Conservation (phyloP, 257 asterid genomes). For the Ballota nigra region DNA sequence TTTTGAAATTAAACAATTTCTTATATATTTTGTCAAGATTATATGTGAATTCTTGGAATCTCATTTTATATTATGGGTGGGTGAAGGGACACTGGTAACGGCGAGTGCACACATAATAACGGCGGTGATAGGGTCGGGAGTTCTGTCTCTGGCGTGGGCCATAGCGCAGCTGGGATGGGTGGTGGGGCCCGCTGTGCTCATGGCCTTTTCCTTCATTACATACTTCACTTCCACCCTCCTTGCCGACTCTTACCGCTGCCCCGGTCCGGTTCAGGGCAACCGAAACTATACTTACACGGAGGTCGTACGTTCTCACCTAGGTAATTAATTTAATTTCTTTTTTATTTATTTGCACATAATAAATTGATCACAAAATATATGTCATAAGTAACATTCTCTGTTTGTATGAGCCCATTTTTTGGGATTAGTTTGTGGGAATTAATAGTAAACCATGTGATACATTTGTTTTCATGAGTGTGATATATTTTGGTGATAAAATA, state of each 20-base stretch:
- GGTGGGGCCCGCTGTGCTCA: constrained; percentile 75
- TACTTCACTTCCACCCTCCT: constrained; percentile 76
- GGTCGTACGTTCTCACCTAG: constrained; percentile 76
- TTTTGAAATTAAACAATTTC: too few species aligned
- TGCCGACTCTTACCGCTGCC: constrained; percentile 72
- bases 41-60: too few species aligned
- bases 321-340: constrained; percentile 14
- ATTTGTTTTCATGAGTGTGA: too few species aligned
- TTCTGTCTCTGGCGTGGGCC: constrained; percentile 84
- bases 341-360: too few species aligned
- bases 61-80: too few species aligned
- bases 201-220: constrained; percentile 66
- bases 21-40: too few species aligned
- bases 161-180: constrained; percentile 97
- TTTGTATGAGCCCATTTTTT: too few species aligned
- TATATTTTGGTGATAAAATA: too few species aligned
- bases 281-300: constrained; percentile 86
- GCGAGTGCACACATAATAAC: constrained; percentile 92
- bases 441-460: too few species aligned
- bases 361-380: too few species aligned
- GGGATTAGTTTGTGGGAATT: too few species aligned
- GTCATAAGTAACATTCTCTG: too few species aligned
- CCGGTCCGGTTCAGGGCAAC: constrained; percentile 65
- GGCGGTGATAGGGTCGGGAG: constrained; percentile 96
- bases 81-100: constrained; percentile 60